These are phyloP conservation scores for Zasmidium cellare DNA, from an alignment of 2,329 filamentous ascomycete species.

Conservation along the genomic window DNA sequence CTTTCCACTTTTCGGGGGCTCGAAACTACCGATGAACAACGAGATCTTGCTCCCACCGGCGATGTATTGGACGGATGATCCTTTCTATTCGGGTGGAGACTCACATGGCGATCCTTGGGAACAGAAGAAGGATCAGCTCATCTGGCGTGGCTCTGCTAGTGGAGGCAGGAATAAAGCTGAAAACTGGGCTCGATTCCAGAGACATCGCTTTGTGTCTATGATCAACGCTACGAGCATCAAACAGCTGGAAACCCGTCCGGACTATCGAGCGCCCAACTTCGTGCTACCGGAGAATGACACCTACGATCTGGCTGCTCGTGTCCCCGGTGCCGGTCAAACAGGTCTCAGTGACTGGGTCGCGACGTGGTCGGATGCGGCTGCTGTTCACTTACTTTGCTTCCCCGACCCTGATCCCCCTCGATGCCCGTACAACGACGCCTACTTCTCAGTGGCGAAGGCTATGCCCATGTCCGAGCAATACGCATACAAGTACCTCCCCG, in stretches of 20 bases:
- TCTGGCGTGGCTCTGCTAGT: conserved; percentile 52
- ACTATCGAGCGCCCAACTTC: conserved; percentile 39
- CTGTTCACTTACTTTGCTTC: conserved; percentile 48
- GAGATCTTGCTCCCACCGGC: conserved; percentile 53
- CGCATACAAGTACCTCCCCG: conserved; percentile 65
- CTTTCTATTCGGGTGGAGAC: conserved; percentile 44
- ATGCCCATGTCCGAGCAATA: conserved; percentile 45
- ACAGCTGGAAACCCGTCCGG: conserved; percentile 47
- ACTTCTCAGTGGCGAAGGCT: conserved; percentile 35
- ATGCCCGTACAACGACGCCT: conserved; percentile 50
- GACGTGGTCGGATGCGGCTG: conserved; percentile 42
- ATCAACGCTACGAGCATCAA: conserved; percentile 64
- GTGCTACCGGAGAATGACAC: conserved; percentile 39
- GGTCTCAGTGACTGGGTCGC: conserved; percentile 43
- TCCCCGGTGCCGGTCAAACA: conserved; percentile 11
- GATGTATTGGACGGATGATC: conserved; percentile 50
- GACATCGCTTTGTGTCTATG: conserved; percentile 74
- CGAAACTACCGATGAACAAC: conserved; percentile 53
- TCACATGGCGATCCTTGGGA: conserved; percentile 43
- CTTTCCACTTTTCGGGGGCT: conserved; percentile 52
- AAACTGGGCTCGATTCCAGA: conserved; percentile 73
- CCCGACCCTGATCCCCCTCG: conserved; percentile 36
- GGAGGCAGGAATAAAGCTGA: conserved; percentile 49
- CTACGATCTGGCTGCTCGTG: conserved; percentile 38
- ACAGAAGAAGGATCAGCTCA: conserved; percentile 41